Base-by-base conservation (phyloP, 352 stramenopile genomes). In the Albugo laibachii region DNA sequence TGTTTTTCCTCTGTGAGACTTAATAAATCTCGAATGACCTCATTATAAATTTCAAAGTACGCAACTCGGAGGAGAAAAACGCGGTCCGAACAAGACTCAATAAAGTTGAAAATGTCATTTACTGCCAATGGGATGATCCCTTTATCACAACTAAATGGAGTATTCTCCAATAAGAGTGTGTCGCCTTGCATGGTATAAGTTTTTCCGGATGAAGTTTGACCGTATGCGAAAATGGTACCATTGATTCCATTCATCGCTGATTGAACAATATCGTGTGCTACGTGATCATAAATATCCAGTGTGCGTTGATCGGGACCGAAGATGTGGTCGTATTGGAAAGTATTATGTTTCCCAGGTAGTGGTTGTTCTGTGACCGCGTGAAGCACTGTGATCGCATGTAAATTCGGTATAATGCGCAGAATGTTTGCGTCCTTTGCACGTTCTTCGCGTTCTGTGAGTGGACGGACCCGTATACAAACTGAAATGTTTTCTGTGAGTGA, bases 11-110 rank as follows among this genome's bases (percentile, higher is more conserved):
- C 68, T 55, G 37, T 61, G 0, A 58, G 42, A n/a, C 63, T 73
- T 8, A 99, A 71, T 41, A 99, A 66, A 62, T 99, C 95, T 8
- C 81, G 65, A 11, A 99, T 87, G 41, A 96, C 86, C 67, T 99
- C 95, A 56, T 99, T 98, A 69, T 99, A 99, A 55, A 99, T 98
- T 66, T 99, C 95, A 34, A 99, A 70, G 57, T 97, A 99, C n/a
- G 87, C 97, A 13, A 96, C 92, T 34, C 94, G 76, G 27, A 99
- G 61, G 12, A 98, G 61, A 61, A 97, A 98, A 46, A 96, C 78
- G 12, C 92, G 66, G 48, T 97, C 69, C 5, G 54, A 58, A 50
- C 74, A 73, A 18, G 75, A 60, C 46, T 86, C 63, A 43, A 89
- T 85, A 51, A 69, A 89, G 48, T 50, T 45, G 58, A 98, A 98